Conservation (phyloP, 2,329 filamentous ascomycete genomes). For the Aspergillus arachidicola region DNA sequence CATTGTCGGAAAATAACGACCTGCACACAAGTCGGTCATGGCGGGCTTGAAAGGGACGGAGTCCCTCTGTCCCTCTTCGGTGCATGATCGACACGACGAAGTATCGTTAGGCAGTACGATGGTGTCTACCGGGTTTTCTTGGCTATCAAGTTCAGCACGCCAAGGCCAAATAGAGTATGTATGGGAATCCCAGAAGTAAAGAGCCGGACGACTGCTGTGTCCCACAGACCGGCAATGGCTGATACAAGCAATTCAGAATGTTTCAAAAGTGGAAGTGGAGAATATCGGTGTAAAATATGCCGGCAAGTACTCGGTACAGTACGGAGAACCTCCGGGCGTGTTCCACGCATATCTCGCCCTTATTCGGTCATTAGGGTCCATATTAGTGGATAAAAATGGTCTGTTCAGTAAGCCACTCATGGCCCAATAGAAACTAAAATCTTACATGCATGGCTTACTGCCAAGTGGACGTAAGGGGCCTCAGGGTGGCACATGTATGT, state of each 20-base stretch:
- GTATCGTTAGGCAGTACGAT: background rate
- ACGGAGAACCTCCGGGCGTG: background rate
- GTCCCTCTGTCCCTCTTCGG: background rate
- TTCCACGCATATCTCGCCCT: background rate
- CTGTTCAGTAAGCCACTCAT: background rate
- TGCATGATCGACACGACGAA: background rate
- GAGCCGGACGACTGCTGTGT: background rate
- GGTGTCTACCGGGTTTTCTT: background rate
- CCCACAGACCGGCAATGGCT: background rate
- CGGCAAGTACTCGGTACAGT: background rate
- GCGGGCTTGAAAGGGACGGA: no score
- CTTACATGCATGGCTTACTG: background rate
- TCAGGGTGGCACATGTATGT: background rate
- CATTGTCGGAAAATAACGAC: background rate
- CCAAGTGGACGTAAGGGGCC: background rate
- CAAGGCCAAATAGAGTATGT: background rate
- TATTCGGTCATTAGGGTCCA: background rate
- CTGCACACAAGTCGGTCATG: background rate
- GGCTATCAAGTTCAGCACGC: background rate
- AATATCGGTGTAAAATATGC: background rate
- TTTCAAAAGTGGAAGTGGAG: background rate
- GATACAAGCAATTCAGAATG: background rate
- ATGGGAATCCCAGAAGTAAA: background rate
- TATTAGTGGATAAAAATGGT: background rate
- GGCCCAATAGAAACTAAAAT: background rate